These are phyloP conservation scores for Aspergillus caelatus DNA, from an alignment of 2,329 filamentous ascomycete genomes.

Conservation along the genomic window DNA sequence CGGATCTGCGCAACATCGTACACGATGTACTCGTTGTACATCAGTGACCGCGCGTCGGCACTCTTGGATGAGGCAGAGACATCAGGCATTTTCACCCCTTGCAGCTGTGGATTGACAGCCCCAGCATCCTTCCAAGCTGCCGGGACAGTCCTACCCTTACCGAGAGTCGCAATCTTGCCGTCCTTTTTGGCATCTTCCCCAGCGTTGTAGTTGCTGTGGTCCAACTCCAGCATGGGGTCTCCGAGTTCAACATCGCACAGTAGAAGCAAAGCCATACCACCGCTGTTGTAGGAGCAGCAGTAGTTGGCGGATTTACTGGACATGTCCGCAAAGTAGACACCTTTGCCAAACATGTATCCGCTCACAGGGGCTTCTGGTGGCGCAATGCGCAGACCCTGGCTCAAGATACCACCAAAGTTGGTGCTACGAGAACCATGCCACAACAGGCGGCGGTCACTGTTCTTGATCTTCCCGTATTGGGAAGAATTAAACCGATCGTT, in stretches of 20 bases:
- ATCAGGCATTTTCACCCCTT: constrained; percentile 67
- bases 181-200: constrained; percentile 62
- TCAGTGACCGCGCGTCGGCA: constrained; percentile 11
- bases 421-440: constrained; percentile 86
- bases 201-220: constrained; percentile 61
- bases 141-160: constrained; percentile 67
- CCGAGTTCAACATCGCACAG: constrained; percentile 86
- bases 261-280: constrained; percentile 72
- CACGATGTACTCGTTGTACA: constrained; percentile 53
- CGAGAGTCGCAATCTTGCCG: constrained; percentile 69
- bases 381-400: constrained; percentile 85
- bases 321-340: constrained; percentile 86
- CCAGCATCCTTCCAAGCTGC: constrained; percentile 74
- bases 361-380: constrained; percentile 73
- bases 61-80: constrained; percentile 11
- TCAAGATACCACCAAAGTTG: constrained; percentile 85
- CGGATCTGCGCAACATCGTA: constrained; percentile 54
- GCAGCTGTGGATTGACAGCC: constrained; percentile 64
- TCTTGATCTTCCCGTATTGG: constrained; percentile 52
- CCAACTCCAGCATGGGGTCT: constrained; percentile 69
- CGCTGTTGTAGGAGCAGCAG: constrained; percentile 65
- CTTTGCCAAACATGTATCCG: constrained; percentile 90
- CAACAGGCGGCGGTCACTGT: constrained; percentile 72
- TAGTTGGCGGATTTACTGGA: constrained; percentile 81
- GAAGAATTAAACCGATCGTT: constrained; percentile 66